Conservation (phyloP, 306 rosid species). For the barrel medic (Medicago truncatula) region MtrunA17r5.0-ANR NC_053048.1:52529501-52530000, state of each 20-base stretch:
- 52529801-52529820: background rate
- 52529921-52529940: too few relatives aligned
- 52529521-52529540: background rate
- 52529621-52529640: conserved; percentile 46
- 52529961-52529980: too few relatives aligned
- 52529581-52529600: conserved; percentile 40
- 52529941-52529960: too few relatives aligned
- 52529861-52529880: background rate
- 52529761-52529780: too few relatives aligned
- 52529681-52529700: conserved; percentile 32
- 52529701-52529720: conserved; percentile 1
- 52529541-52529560: background rate
- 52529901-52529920: too few relatives aligned
- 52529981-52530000: too few relatives aligned
- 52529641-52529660: conserved; percentile 51
- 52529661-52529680: conserved; percentile 55
- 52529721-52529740: background rate
- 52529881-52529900: background rate
- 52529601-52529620: conserved; percentile 6
- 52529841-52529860: too few relatives aligned
- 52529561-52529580: conserved; percentile 9
- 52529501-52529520: conserved; percentile 4
- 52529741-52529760: background rate
- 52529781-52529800: background rate
- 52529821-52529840: background rate